These are phyloP conservation scores for Malbranchea zuffiana DNA, from an alignment of 2,329 filamentous ascomycete species.

Conservation along the genomic window DNA sequence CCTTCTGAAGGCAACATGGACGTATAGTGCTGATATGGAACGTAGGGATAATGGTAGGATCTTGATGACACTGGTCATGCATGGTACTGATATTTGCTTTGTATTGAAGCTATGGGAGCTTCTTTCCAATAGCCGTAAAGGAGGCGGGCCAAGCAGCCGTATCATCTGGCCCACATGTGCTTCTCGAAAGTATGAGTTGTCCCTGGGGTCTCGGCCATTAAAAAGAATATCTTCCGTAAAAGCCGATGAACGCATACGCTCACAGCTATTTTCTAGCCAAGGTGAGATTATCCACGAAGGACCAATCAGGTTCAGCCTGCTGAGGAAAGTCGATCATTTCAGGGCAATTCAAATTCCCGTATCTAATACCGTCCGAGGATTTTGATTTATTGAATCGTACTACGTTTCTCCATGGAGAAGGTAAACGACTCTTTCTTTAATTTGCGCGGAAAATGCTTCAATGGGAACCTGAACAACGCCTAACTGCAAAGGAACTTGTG, in stretches of 20 bases:
- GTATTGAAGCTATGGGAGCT: slow-evolving; percentile 16
- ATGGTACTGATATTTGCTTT: slow-evolving; percentile 11
- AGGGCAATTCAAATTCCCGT: slow-evolving; percentile 6
- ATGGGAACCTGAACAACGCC: slow-evolving; percentile 25
- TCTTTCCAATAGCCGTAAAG: slow-evolving; percentile 6
- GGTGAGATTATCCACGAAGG: slow-evolving; percentile 1
- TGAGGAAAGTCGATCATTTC: background rate
- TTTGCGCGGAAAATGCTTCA: slow-evolving; percentile 24
- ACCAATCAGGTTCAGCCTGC: background rate
- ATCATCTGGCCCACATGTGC: slow-evolving; percentile 10
- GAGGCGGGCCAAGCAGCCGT: background rate
- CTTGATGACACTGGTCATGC: too few species aligned
- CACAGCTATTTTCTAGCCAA: slow-evolving; percentile 1
- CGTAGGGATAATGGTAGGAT: slow-evolving; percentile 8
- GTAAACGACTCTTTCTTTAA: slow-evolving; percentile 18
- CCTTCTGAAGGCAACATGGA: slow-evolving; percentile 6
- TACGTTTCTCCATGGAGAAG: slow-evolving; percentile 16
- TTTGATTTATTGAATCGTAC: slow-evolving; percentile 4
- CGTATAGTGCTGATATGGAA: slow-evolving; percentile 8
- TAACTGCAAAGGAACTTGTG: slow-evolving; percentile 22
- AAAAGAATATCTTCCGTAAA: slow-evolving; percentile 1
- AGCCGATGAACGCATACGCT: slow-evolving; percentile 1
- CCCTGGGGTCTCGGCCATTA: slow-evolving; percentile 7
- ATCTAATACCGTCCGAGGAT: slow-evolving; percentile 3
- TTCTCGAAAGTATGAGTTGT: slow-evolving; percentile 16